phyloP scores from a whole-genome alignment of 1,284 basidiomycete genomes.

The Microbotryum intermedium region DNA sequence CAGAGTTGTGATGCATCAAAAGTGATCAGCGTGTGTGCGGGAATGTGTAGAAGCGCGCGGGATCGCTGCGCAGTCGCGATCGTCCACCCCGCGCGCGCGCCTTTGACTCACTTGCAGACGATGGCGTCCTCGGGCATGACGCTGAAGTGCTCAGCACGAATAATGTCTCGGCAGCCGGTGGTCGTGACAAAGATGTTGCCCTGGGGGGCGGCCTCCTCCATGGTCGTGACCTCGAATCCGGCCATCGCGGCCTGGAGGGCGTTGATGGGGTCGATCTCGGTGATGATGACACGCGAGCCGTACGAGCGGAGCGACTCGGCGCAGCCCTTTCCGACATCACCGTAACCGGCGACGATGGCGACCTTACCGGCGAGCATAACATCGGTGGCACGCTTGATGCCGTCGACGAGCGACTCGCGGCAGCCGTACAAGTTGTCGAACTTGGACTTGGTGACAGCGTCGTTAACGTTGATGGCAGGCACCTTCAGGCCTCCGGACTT shows the following conservation, averaged over 20 bases:
- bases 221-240: slow-evolving; percentile 95
- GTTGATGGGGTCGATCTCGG: slow-evolving; percentile 99
- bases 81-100: too few relatives aligned
- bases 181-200: slow-evolving; percentile 96
- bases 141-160: slow-evolving; percentile 82
- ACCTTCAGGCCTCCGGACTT: slow-evolving; percentile 92
- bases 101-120: slow-evolving; percentile 70
- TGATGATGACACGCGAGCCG: slow-evolving; percentile 90
- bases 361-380: slow-evolving; percentile 99
- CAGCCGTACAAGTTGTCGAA: slow-evolving; percentile 86
- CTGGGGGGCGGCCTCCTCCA: slow-evolving; percentile 89
- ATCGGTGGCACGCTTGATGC: slow-evolving; percentile 99
- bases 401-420: slow-evolving; percentile 98
- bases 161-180: slow-evolving; percentile 98
- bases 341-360: slow-evolving; percentile 95
- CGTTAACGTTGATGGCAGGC: slow-evolving; percentile 99
- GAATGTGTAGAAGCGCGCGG: neutral
- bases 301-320: slow-evolving; percentile 95
- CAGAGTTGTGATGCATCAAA: slow-evolving; percentile 6
- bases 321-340: slow-evolving; percentile 99
- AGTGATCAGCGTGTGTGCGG: neutral
- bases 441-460: slow-evolving; percentile 91
- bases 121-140: slow-evolving; percentile 98
- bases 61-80: too few relatives aligned
- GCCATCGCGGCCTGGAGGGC: slow-evolving; percentile 99